Conservation (phyloP, 1,139 yeast genomes). For the Lodderomyces jiufengensis region DNA sequence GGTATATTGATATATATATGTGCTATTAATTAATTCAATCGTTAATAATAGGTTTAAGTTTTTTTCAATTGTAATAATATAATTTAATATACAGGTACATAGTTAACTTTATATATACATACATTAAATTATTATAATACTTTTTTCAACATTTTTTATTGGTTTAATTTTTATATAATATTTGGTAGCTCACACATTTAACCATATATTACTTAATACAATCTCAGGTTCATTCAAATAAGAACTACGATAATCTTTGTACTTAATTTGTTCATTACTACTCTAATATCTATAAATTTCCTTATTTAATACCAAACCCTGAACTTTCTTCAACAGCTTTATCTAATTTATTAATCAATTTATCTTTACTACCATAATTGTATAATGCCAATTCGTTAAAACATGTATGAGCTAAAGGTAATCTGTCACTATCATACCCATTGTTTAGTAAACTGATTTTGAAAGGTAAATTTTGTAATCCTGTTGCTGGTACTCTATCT, state of each 20-base stretch:
- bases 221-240: too few species aligned
- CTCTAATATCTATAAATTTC: too few species aligned
- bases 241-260: too few species aligned
- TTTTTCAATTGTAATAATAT: too few species aligned
- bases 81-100: too few species aligned
- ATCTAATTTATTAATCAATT: conserved; percentile 52
- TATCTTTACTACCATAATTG: conserved; percentile 53
- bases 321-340: conserved; percentile 74
- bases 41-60: too few species aligned
- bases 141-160: conserved; percentile 22
- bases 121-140: conserved; percentile 1
- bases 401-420: conserved; percentile 91
- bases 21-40: too few species aligned
- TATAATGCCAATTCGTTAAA: conserved; percentile 83
- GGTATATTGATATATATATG: too few species aligned
- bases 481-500: conserved; percentile 90
- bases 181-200: too few species aligned
- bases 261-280: not conserved
- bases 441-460: conserved; percentile 49
- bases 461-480: conserved; percentile 69
- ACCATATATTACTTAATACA: too few species aligned
- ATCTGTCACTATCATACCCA: conserved; percentile 48
- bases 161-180: conserved; percentile 18
- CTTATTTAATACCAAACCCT: conserved; percentile 78
- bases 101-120: not conserved